Percentiles rank a stretch among this genome's conserved stretches.
phyloP scores from a whole-genome alignment of 169 alveolate genomes.

The Eimeria sp. region DNA sequence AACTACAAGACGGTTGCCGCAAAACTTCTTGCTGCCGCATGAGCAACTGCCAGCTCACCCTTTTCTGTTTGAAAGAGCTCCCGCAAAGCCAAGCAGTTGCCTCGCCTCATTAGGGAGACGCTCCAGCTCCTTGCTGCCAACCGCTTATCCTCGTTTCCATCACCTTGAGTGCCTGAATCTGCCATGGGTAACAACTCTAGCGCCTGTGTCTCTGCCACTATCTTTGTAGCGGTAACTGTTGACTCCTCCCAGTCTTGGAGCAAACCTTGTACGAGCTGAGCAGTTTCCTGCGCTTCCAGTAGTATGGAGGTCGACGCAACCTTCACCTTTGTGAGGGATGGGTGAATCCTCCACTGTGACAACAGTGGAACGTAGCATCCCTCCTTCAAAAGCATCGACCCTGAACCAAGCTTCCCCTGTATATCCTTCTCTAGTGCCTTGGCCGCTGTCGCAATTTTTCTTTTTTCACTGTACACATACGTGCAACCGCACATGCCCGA shows the following conservation, averaged over 20 bases:
- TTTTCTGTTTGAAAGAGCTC: constrained; percentile 27
- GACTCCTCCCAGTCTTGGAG: constrained; percentile 18
- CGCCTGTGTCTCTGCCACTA: constrained; percentile 4
- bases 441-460: constrained; percentile 12
- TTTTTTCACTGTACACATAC: constrained; percentile 7
- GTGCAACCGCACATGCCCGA: not conserved
- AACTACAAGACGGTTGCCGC: not conserved
- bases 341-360: constrained; percentile 3
- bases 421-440: constrained; percentile 13
- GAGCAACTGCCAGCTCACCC: not conserved
- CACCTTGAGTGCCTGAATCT: not conserved
- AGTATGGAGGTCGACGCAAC: constrained; percentile 32
- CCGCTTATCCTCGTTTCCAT: not conserved
- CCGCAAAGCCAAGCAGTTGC: constrained; percentile 58
- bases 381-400: constrained; percentile 1
- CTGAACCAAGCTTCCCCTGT: constrained; percentile 3
- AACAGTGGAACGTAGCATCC: constrained; percentile 59
- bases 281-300: constrained; percentile 33
- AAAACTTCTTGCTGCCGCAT: not conserved
- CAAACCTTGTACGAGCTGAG: constrained; percentile 52
- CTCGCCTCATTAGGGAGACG: constrained; percentile 18
- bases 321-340: not conserved
- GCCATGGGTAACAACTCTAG: constrained; percentile 53
- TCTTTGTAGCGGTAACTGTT: not conserved
- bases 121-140: constrained; percentile 50